Conservation (phyloP, 768 basidiomycete genomes). For the Leccinellum albellum region DNA sequence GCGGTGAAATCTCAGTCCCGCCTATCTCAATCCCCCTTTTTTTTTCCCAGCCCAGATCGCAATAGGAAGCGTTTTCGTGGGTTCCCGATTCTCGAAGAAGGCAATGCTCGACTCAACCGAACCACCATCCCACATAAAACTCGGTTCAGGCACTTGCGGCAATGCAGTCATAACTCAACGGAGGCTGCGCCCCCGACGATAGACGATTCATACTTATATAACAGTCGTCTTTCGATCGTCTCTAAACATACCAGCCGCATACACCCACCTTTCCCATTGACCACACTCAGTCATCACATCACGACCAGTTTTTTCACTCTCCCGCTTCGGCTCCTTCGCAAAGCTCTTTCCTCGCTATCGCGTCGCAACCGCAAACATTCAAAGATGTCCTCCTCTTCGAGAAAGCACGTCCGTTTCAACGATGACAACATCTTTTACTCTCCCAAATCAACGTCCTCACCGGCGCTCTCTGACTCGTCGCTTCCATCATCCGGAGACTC, state of each 20-base stretch:
- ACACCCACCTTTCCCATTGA: neutral
- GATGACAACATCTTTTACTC: constrained; percentile 33
- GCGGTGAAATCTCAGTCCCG: neutral
- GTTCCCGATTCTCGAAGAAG: neutral
- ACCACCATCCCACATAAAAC: neutral
- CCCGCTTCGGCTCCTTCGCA: constrained; percentile 6
- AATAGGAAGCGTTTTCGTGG: constrained; percentile 22
- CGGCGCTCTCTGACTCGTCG: constrained; percentile 27
- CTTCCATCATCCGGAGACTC: constrained; percentile 30
- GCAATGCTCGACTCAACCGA: constrained; percentile 18
- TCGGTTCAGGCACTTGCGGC: constrained; percentile 19
- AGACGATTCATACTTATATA: constrained; percentile 18
- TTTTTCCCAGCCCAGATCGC: neutral
- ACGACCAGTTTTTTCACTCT: constrained; percentile 7
- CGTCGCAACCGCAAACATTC: neutral
- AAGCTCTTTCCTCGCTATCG: constrained; percentile 11
- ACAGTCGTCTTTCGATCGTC: constrained; percentile 1
- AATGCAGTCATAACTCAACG: constrained; percentile 20
- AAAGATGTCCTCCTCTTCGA: constrained; percentile 15
- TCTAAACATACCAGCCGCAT: neutral
- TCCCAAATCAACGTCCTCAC: constrained; percentile 24
- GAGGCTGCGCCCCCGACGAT: constrained; percentile 28
- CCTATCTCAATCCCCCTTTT: neutral
- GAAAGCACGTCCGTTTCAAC: constrained; percentile 32
- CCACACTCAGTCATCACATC: neutral